A percentile compares a stretch with the other conserved stretches of the same genome.
phyloP scores from a whole-genome alignment of 2,329 filamentous ascomycete genomes.

The Daldinia sp. region DNA sequence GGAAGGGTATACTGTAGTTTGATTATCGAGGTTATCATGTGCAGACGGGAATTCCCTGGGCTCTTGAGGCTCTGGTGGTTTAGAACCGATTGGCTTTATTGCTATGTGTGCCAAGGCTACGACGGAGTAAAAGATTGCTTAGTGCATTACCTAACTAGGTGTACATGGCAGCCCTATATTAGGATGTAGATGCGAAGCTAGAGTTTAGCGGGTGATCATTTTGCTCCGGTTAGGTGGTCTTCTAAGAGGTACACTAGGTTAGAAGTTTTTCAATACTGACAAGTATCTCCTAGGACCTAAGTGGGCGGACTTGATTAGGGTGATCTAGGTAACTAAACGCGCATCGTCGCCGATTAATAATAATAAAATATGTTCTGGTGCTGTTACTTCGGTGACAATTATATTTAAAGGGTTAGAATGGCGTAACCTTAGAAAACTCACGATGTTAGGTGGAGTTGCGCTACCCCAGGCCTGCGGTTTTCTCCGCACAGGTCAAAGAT shows the following conservation, averaged over 20 bases:
- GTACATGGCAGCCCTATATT: background rate
- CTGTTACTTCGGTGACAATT: no score
- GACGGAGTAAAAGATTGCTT: background rate
- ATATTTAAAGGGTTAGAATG: background rate
- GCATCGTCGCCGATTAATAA: background rate
- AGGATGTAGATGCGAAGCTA: constrained; percentile 7
- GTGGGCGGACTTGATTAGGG: background rate
- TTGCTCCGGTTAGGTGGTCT: background rate
- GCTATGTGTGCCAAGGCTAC: background rate
- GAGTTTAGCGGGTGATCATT: background rate
- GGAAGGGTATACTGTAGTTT: background rate
- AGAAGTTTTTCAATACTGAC: no score
- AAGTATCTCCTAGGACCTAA: background rate
- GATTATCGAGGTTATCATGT: background rate
- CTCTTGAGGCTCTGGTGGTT: background rate
- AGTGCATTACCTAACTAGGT: background rate
- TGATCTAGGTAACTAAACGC: background rate
- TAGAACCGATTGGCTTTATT: background rate
- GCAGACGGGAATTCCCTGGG: background rate
- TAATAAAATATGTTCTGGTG: no score
- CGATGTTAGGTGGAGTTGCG: background rate
- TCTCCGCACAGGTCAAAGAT: background rate
- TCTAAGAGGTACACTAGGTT: no score
- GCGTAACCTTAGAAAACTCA: background rate
- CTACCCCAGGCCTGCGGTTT: background rate